phyloP scores from a whole-genome alignment of 495 filamentous ascomycete species.

The Aspergillus incahuasiensis region DNA sequence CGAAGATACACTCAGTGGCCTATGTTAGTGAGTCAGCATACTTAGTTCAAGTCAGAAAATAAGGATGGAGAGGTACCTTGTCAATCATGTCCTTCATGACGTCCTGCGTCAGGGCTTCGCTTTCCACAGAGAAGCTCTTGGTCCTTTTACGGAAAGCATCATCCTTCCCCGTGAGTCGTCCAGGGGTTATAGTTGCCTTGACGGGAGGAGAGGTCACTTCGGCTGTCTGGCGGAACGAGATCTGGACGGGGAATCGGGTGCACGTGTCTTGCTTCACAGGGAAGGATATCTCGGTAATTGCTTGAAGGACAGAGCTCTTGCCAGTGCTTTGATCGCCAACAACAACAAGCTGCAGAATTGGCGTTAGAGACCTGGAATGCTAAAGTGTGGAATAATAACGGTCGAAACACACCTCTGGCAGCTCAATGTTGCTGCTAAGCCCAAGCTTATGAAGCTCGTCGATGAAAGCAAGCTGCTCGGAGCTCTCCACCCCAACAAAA shows the following conservation, averaged over 20 bases:
- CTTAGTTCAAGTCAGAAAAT: background rate
- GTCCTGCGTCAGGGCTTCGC: background rate
- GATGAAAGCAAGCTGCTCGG: conserved; percentile 9
- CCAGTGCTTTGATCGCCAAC: conserved; percentile 7
- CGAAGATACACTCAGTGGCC: background rate
- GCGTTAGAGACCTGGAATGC: background rate
- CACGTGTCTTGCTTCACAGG: conserved; percentile 2
- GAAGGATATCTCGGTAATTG: conserved; percentile 5
- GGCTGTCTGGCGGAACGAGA: conserved; percentile 3
- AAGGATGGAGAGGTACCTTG: background rate
- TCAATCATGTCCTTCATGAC: conserved; percentile 3
- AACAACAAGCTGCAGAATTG: background rate
- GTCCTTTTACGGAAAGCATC: background rate
- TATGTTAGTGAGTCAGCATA: background rate
- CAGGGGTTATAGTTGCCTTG: conserved; percentile 3
- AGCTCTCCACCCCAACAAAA: conserved; percentile 8
- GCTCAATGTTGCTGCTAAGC: conserved; percentile 1
- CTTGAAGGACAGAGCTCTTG: conserved; percentile 5
- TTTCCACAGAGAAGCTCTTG: background rate
- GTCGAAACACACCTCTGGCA: background rate
- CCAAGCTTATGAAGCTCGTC: conserved; percentile 6
- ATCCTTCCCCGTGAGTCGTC: background rate
- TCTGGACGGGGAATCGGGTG: conserved; percentile 8
- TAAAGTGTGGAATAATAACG: background rate
- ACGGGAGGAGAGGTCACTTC: background rate